These are phyloP conservation scores for Chlorella sorokiniana DNA, from an alignment of 139 green algal genomes.

Conservation along the genomic window DNA sequence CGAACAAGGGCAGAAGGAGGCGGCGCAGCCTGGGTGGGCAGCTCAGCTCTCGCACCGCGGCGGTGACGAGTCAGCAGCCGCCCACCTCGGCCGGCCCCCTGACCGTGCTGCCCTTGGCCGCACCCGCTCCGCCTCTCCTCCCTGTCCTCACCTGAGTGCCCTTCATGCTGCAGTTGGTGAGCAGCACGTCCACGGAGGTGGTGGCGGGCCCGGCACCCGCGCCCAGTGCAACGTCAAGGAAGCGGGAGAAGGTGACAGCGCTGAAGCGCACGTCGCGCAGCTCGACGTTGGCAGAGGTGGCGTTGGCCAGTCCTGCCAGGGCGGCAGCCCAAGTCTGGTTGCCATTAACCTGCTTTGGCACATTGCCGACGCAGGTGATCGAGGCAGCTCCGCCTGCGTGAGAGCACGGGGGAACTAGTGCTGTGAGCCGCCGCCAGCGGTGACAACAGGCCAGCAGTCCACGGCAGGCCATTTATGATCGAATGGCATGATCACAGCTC, in stretches of 20 bases:
- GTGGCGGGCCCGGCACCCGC: background rate
- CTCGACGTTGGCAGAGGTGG: background rate
- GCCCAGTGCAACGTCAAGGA: background rate
- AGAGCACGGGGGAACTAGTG: background rate
- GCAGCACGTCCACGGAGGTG: background rate
- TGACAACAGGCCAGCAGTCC: background rate
- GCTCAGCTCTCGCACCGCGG: background rate
- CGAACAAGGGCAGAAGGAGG: background rate
- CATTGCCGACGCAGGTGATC: background rate
- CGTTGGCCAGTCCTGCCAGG: background rate
- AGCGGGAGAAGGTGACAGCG: background rate
- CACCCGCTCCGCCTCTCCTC: no score
- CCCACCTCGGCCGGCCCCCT: background rate
- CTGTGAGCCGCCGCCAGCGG: background rate
- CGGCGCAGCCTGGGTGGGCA: no score
- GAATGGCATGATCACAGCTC: no score
- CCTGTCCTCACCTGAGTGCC: background rate
- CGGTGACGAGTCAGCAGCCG: no score
- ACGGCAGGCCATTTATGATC: no score
- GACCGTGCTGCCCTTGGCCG: background rate
- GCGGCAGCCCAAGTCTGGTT: background rate
- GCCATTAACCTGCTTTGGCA: background rate
- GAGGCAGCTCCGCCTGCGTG: background rate
- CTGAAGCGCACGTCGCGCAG: background rate
- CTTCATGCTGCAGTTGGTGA: slow-evolving; percentile 7